Base-by-base conservation (phyloP, 2,329 filamentous ascomycete species). In the Stemphylium vesicarium region DNA sequence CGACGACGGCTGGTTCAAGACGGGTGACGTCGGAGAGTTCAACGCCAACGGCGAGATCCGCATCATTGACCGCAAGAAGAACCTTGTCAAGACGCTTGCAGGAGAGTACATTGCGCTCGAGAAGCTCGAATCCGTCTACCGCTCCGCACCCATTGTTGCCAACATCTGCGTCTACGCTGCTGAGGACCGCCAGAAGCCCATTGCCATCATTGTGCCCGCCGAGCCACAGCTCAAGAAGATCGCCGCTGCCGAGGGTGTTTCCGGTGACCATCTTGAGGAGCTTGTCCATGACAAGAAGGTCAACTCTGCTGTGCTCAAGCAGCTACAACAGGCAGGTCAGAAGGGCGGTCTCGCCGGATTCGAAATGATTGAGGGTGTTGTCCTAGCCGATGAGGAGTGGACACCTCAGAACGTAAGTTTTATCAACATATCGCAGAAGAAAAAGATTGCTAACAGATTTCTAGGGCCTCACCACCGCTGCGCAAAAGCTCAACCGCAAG, bases 41-140 rank as follows among this genome's bases (percentile, higher is more conserved):
- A 88, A 94, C 75, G 73, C 80, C 39, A 83, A 88, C 58, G 94
- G 94, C 38, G 90, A 96, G 74, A 78, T 98, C 63, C 85, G 83
- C 66, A 88, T 98, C 74, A 93, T 98, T 71, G 94, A 98, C 77
- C 91, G 94, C 66, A 93, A 96, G 86, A 98, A 98, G 88, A 98
- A 98, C 79, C 82, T 98, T 51, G 91, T 98, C 77, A 98, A 98
- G 87, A 93, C 95, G 60, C 85, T 91, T 62, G 92, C 93, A 57
- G 94, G 94, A 65, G 94, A 98, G 82, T 98, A 98, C 78, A 96
- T 98, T 75, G 95, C 94, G 18, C 85, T 99, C 4, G 94, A 98
- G 81, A 97, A 89, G 81, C 87, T 98, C 56, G 94, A 98, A 79
- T 90, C 93, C 3, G 83, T 96, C 50, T 98, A 97, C 80, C 88